Evolutionary conservation across 2,329 filamentous ascomycete genomes (phyloP).

Genomic region (Fusarium transvaalense): DNA sequence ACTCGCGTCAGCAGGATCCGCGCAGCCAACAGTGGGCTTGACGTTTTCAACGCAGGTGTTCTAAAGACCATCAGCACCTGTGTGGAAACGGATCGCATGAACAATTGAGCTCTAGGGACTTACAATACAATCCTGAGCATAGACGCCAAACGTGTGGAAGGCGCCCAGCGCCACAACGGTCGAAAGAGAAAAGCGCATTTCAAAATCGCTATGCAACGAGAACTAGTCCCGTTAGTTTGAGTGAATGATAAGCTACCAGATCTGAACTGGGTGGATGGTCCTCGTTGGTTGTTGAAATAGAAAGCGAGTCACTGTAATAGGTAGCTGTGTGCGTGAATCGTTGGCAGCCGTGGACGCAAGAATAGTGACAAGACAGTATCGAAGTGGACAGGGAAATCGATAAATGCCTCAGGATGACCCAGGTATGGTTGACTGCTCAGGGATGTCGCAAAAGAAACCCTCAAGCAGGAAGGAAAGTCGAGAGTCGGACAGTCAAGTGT

Average conservation of each 20-base stretch:
- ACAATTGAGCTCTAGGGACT: constrained; percentile 32
- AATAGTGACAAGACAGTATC: constrained; percentile 3
- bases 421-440: not conserved
- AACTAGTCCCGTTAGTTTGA: constrained; percentile 7
- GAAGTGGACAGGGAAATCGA: constrained; percentile 6
- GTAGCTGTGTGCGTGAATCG: constrained; percentile 3
- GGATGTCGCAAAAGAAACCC: constrained; percentile 17
- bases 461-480: constrained; percentile 31
- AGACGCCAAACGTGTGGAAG: constrained; percentile 44
- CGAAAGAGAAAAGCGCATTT: constrained; percentile 49
- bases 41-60: constrained; percentile 28
- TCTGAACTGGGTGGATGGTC: not conserved
- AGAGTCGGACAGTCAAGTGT: constrained; percentile 17
- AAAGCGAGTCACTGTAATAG: not conserved
- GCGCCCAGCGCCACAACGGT: constrained; percentile 50
- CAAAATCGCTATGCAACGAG: constrained; percentile 15
- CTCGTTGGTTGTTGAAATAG: not conserved
- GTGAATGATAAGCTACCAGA: not conserved
- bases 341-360: constrained; percentile 1
- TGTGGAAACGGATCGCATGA: not conserved
- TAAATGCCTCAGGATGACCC: constrained; percentile 24
- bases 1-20: constrained; percentile 48
- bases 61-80: constrained; percentile 34
- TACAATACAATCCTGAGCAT: constrained; percentile 51
- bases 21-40: constrained; percentile 40